These are phyloP conservation scores for Margaritispora aquatica DNA, from an alignment of 495 filamentous ascomycete species.

Conservation along the genomic window DNA sequence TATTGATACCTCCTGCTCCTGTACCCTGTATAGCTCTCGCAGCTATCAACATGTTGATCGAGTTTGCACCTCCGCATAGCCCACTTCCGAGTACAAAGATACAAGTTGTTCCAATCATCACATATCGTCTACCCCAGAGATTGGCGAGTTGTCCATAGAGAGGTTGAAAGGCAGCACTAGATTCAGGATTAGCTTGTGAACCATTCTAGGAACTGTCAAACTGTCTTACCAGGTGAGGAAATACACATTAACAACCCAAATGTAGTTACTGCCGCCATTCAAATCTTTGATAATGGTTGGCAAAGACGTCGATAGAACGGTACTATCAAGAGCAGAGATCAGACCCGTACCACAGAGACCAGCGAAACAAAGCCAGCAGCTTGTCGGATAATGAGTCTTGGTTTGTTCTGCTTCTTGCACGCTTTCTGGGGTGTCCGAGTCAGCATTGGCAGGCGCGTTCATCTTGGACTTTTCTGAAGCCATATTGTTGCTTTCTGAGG, in stretches of 20 bases:
- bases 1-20: conserved; percentile 73
- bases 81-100: conserved; percentile 66
- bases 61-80: conserved; percentile 58
- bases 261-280: conserved; percentile 25
- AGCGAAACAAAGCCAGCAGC: conserved; percentile 24
- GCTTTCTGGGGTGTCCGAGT: no score
- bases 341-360: conserved; percentile 15
- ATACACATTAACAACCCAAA: conserved; percentile 35
- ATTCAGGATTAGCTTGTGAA: neutral
- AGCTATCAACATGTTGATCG: conserved; percentile 66
- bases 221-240: no score
- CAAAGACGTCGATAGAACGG: conserved; percentile 32
- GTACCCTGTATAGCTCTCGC: conserved; percentile 72
- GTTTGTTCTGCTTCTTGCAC: no score
- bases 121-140: conserved; percentile 43
- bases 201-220: no score
- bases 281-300: conserved; percentile 29
- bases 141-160: conserved; percentile 38
- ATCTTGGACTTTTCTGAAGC: no score
- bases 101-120: conserved; percentile 35
- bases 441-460: no score
- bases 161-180: conserved; percentile 21
- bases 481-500: no score
- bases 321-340: conserved; percentile 17
- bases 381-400: no score